Evolutionary conservation across 1,139 yeast genomes (phyloP), one percentile per base, ranked within the genome.

Genomic region (Scheffersomyces lignicola): DNA sequence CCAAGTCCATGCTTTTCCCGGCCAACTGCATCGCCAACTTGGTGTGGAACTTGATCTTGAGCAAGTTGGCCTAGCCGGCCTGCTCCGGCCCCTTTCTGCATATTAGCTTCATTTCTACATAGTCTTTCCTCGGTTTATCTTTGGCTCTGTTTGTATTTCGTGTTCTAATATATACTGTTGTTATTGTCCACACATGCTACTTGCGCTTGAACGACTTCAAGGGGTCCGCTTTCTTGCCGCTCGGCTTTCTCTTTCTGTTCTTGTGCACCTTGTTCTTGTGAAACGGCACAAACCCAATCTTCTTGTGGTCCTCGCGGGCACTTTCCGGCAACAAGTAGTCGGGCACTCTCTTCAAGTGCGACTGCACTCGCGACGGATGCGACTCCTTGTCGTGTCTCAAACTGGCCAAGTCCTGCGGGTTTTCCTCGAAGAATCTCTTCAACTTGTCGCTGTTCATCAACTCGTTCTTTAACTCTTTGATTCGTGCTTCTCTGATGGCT

Each of bases 351-450:
- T 88, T 90, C 62, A 92, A 70, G 54, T 94, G 96, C 13, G 80
- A 64, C 60, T 90, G 97, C 7, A 83, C 78, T 57, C 95, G 76
- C 2, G 92, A 70, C 8, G 95, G 83, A 53, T 90, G 95, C 40
- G 87, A 59, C 48, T 86, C 96, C 51, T 82, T 85, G 57, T 92
- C 98, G 55, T 92, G 98, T 57, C 97, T 83, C 57, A 92, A 76
- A 35, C 84, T 80, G 10, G 80, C 80, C 52, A 92, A 73, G 61
- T 94, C 98, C 53, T 88, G 95, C n/a, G 98, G 98, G 57, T 92
- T 92, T 55, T 92, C 98, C 61, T 92, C 97, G 54, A 94, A 94
- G 63, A 89, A 95, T 52, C 97, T 78, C 61, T 89, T 89, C 55
- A 94, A 75, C 54, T 88, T 89, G 44, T 89, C 97, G 46, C 95